Base-by-base conservation (phyloP, 345 rosid genomes). In the Lenwebbia sp. region DNA sequence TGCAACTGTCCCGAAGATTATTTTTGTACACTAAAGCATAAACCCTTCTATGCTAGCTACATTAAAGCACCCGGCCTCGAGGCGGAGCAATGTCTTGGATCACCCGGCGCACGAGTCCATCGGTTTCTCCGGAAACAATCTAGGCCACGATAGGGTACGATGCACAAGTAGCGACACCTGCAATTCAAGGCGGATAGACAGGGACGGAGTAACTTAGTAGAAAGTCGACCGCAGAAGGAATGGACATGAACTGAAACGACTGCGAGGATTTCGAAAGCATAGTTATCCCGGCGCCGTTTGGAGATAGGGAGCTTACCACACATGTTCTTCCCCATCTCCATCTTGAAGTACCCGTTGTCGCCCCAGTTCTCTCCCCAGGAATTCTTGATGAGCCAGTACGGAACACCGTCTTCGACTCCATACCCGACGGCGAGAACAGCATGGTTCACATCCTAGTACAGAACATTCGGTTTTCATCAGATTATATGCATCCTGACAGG, bases 281-380 rank as follows among this genome's bases (percentile, higher is more conserved):
- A 19, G 78, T 70, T 70, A 4, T 37, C 47, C 76, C 3, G 10
- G 47, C 13, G 11, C 7, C 25, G 2, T 9, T 19, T 37, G 30
- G 25, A 23, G 5, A 23, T 15, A 37, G 40, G 88, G 54, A 86
- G 86, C 98, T 92, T 89, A 97, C 99, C 99, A 86, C 99, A 94
- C 99, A 96, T 97, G 94, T 96, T 97, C 89, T 94, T 96, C 62
- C 99, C 99, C 92, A 94, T 41, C 87, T 94, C 98, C 98, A 96
- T 96, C 94, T 96, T 97, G 92, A 97, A 97, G 93, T 95, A 96
- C 53, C 99, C 99, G 58, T 90, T 81, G 86, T 92, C 93, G 2
- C 99, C 99, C 98, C 98, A 97, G 30, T 74, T 56, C 44, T 49
- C 90, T 83, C 98, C 98, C 99, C 99, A 94, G 28, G 99, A 97